A percentile compares a stretch with the other conserved stretches of the same genome.
phyloP scores from a whole-genome alignment of 371 early-diverging fungal genomes.

The Thermomucor indicae-seudaticae region DNA sequence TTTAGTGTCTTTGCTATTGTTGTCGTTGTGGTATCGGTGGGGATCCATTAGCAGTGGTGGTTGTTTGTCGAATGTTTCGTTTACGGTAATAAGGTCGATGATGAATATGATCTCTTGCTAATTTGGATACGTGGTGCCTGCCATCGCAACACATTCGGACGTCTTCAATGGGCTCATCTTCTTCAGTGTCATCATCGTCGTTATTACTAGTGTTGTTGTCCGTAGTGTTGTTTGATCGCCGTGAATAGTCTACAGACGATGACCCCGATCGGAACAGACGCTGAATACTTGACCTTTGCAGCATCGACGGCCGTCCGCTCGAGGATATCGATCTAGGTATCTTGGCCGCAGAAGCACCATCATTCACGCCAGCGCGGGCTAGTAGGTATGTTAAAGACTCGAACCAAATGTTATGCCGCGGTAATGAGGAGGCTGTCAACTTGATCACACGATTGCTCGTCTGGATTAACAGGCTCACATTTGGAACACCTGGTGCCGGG shows the following conservation, averaged over 20 bases:
- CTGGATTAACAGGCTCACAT: conserved; percentile 53
- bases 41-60: background rate
- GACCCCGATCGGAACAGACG: conserved; percentile 8
- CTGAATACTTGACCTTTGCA: conserved; percentile 8
- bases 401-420: conserved; percentile 61
- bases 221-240: background rate
- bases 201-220: background rate
- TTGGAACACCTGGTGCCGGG: conserved; percentile 35
- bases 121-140: conserved; percentile 28
- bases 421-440: conserved; percentile 56
- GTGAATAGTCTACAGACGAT: conserved; percentile 2
- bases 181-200: conserved; percentile 12
- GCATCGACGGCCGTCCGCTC: background rate
- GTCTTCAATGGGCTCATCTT: conserved; percentile 29
- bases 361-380: conserved; percentile 1
- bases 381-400: conserved; percentile 15
- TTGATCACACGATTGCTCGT: conserved; percentile 60
- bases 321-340: too few relatives aligned
- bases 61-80: conserved; percentile 11
- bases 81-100: conserved; percentile 23
- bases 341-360: conserved; percentile 2
- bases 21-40: background rate
- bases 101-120: conserved; percentile 18
- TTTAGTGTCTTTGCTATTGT: background rate
- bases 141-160: conserved; percentile 38